A percentile compares a stretch with the other conserved stretches of the same genome.
These are phyloP conservation scores for Tremella yokohamensis DNA, from an alignment of 768 basidiomycete species.

Conservation along the genomic window DNA sequence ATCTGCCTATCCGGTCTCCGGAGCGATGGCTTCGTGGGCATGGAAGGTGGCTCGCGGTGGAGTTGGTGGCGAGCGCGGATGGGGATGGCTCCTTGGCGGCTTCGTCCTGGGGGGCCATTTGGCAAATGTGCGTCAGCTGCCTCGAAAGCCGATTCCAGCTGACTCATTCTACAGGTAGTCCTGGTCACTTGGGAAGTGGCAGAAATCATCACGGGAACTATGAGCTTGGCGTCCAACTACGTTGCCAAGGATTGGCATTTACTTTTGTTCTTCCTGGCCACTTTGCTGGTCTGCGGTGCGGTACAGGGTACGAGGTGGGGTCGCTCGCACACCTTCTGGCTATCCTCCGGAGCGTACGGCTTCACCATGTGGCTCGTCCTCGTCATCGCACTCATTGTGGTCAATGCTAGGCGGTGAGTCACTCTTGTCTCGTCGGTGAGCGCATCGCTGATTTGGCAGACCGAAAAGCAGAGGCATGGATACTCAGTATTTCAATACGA, in stretches of 20 bases:
- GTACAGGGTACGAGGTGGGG: slow-evolving; percentile 45
- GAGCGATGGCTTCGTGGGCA: slow-evolving; percentile 49
- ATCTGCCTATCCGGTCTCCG: slow-evolving; percentile 48
- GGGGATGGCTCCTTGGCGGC: slow-evolving; percentile 47
- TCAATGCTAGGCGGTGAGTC: slow-evolving; percentile 19
- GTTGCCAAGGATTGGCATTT: slow-evolving; percentile 35
- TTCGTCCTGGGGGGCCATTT: slow-evolving; percentile 41
- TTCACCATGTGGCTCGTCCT: slow-evolving; percentile 43
- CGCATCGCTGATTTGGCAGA: neutral
- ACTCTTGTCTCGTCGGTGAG: neutral
- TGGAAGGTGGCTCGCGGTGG: slow-evolving; percentile 47
- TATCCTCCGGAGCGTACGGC: slow-evolving; percentile 34
- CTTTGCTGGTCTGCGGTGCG: slow-evolving; percentile 30
- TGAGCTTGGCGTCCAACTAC: slow-evolving; percentile 39
- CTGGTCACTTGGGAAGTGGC: slow-evolving; percentile 43
- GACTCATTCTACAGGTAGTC: slow-evolving; percentile 26
- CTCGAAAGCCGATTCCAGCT: too few species aligned
- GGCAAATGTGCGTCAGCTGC: slow-evolving; percentile 32
- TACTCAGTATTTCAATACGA: slow-evolving; percentile 30
- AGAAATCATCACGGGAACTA: slow-evolving; percentile 41
- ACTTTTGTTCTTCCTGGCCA: slow-evolving; percentile 41
- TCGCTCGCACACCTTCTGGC: slow-evolving; percentile 46
- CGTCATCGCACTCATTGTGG: slow-evolving; percentile 34
- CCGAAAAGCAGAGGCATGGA: neutral
- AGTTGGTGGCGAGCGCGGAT: slow-evolving; percentile 44